Evolutionary conservation across 306 rosid species (phyloP).

Genomic region (Sicyos baderoa): DNA sequence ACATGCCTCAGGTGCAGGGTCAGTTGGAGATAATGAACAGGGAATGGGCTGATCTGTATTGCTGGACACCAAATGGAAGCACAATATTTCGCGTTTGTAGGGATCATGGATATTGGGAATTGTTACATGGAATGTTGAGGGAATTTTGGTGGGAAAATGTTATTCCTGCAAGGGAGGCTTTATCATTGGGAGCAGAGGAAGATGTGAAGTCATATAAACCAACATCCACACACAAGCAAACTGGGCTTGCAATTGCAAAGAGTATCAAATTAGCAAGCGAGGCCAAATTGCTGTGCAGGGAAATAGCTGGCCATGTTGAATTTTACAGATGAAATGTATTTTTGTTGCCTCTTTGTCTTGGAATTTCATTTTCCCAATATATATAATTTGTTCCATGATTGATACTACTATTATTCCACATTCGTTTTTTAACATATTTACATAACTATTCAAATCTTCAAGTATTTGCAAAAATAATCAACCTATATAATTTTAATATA

Average conservation of each 20-base stretch:
- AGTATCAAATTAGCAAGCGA: conserved; percentile 68
- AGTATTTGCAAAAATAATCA: too few relatives aligned
- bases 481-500: too few relatives aligned
- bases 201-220: conserved; percentile 46
- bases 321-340: conserved; percentile 39
- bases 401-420: neutral
- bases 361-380: neutral
- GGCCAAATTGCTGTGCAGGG: conserved; percentile 67
- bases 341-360: conserved; percentile 8
- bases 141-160: conserved; percentile 99
- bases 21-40: conserved; percentile 89
- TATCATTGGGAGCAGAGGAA: conserved; percentile 48
- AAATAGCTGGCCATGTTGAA: conserved; percentile 71
- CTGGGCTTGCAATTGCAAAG: conserved; percentile 61
- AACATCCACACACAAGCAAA: conserved; percentile 56
- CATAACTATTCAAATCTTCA: too few relatives aligned
- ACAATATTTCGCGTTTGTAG: conserved; percentile 63
- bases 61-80: conserved; percentile 96
- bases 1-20: conserved; percentile 98
- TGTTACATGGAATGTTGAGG: conserved; percentile 54
- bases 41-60: conserved; percentile 82
- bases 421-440: too few relatives aligned
- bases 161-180: conserved; percentile 75
- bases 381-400: neutral
- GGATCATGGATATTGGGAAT: conserved; percentile 64